Percentiles rank a stretch among this genome's conserved stretches.
Conservation (phyloP, 805 yeast species). For the Wickerhamiella brachini region DNA sequence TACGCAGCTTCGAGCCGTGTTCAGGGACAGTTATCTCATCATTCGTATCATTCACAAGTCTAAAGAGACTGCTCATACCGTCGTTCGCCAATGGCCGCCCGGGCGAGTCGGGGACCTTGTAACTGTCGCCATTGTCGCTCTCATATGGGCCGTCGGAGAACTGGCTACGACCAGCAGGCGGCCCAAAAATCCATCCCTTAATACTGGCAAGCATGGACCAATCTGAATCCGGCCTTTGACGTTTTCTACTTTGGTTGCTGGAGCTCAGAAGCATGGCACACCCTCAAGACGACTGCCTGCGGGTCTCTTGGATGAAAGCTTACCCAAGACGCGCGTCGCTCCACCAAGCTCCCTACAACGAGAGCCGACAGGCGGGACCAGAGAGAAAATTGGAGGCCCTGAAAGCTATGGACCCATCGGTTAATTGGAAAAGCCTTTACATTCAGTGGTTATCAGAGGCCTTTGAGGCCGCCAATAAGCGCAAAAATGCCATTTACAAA, state of each 20-base stretch:
- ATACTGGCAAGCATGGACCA: neutral
- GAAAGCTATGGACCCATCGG: constrained; percentile 1
- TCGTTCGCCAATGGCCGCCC: neutral
- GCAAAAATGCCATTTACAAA: constrained; percentile 3
- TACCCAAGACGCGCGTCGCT: too few species aligned
- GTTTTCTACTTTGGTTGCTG: too few species aligned
- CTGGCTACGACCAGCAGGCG: too few species aligned
- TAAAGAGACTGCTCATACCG: neutral
- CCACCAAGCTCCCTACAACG: too few species aligned
- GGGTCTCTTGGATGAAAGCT: too few species aligned
- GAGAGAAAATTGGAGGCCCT: neutral
- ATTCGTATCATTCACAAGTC: neutral
- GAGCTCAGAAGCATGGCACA: neutral
- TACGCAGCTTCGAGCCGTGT: too few species aligned
- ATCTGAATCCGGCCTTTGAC: too few species aligned
- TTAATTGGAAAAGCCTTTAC: constrained; percentile 19
- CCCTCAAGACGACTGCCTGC: too few species aligned
- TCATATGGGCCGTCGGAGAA: too few species aligned
- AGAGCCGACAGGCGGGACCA: neutral
- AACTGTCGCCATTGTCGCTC: neutral
- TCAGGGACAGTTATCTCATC: neutral
- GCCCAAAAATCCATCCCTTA: neutral
- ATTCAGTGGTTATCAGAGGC: constrained; percentile 20
- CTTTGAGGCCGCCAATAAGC: constrained; percentile 12
- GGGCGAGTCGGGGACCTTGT: neutral